phyloP scores from a whole-genome alignment of 768 basidiomycete genomes.

The Neoboletus subvelutipes region DNA sequence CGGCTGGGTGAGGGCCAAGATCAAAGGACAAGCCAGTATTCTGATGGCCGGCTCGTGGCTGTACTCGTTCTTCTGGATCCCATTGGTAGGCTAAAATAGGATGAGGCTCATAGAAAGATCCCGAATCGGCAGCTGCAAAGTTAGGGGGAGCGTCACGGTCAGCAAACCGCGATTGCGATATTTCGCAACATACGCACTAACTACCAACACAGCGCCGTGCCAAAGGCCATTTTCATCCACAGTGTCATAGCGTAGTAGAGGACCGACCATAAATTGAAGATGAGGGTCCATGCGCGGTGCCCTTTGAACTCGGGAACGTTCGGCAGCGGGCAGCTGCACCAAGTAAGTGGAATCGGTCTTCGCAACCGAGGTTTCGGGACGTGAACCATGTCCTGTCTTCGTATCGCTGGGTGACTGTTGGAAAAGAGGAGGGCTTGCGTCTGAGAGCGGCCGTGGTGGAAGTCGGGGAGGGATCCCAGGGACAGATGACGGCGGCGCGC shows the following conservation, averaged over 20 bases:
- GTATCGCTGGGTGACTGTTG: slow-evolving; percentile 18
- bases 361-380: slow-evolving; percentile 4
- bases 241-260: slow-evolving; percentile 88
- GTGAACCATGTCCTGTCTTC: slow-evolving; percentile 31
- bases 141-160: background rate
- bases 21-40: slow-evolving; percentile 44
- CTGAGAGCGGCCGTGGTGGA: slow-evolving; percentile 40
- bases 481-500: slow-evolving; percentile 46
- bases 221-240: slow-evolving; percentile 75
- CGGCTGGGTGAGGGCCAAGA: slow-evolving; percentile 71
- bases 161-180: background rate
- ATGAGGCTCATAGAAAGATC: slow-evolving; percentile 73
- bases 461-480: slow-evolving; percentile 41
- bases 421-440: slow-evolving; percentile 1
- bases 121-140: slow-evolving; percentile 68
- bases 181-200: slow-evolving; percentile 61
- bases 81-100: slow-evolving; percentile 70
- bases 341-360: slow-evolving; percentile 35
- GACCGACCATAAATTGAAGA: slow-evolving; percentile 90
- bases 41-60: slow-evolving; percentile 14
- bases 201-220: slow-evolving; percentile 86
- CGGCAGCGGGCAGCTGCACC: slow-evolving; percentile 55
- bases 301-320: slow-evolving; percentile 59
- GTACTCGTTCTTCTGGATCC: slow-evolving; percentile 53
- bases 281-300: slow-evolving; percentile 75